These are phyloP conservation scores for Epichloe aotearoae DNA, from an alignment of 2,329 filamentous ascomycete genomes.

Conservation along the genomic window DNA sequence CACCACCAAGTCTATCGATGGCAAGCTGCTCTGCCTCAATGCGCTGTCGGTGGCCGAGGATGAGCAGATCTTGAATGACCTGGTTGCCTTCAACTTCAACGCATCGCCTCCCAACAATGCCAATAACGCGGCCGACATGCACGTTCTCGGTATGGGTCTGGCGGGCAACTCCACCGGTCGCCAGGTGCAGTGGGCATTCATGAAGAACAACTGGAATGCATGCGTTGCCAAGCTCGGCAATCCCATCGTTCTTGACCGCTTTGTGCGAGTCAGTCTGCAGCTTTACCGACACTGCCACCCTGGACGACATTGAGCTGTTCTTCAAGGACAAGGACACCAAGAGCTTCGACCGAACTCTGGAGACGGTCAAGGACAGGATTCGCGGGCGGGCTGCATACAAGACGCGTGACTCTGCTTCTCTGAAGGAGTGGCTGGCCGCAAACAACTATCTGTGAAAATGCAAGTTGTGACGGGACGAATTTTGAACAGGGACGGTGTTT, in stretches of 20 bases:
- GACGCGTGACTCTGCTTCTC: conserved; percentile 55
- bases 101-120: conserved; percentile 41
- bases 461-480: background rate
- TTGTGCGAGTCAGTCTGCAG: conserved; percentile 66
- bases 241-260: conserved; percentile 79
- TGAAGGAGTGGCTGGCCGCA: conserved; percentile 66
- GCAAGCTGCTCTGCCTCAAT: conserved; percentile 72
- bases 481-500: background rate
- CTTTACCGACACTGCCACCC: conserved; percentile 57
- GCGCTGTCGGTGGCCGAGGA: conserved; percentile 65
- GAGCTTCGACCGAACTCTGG: conserved; percentile 74
- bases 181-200: conserved; percentile 68
- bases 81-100: conserved; percentile 68
- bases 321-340: conserved; percentile 78
- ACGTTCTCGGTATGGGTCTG: conserved; percentile 63
- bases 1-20: conserved; percentile 73
- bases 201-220: conserved; percentile 70
- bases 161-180: conserved; percentile 61
- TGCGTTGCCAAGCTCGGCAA: conserved; percentile 64
- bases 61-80: conserved; percentile 50
- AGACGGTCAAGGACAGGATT: conserved; percentile 77
- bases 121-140: conserved; percentile 79
- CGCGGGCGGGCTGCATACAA: conserved; percentile 72
- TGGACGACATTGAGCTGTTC: conserved; percentile 70
- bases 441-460: conserved; percentile 29